These are phyloP conservation scores for Vanrija pseudolonga DNA, from an alignment of 1,284 basidiomycete genomes.

Conservation along the genomic window DNA sequence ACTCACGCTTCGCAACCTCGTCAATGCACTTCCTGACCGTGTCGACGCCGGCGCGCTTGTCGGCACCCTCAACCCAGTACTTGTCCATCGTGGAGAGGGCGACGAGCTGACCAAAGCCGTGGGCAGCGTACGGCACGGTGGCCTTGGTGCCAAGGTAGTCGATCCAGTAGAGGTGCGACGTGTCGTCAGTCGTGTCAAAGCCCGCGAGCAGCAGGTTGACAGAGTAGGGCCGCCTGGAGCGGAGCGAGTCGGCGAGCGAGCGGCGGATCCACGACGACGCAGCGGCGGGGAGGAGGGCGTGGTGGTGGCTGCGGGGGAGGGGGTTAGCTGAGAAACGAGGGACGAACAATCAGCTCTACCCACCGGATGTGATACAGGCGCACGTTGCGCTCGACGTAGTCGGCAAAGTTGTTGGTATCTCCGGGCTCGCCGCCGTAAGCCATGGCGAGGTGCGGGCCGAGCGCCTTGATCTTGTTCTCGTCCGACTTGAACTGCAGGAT, in stretches of 20 bases:
- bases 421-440: conserved; percentile 93
- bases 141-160: conserved; percentile 22
- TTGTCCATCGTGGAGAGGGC: conserved; percentile 86
- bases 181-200: conserved; percentile 64
- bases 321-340: neutral
- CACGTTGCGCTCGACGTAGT: conserved; percentile 93
- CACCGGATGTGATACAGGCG: conserved; percentile 88
- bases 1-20: conserved; percentile 75
- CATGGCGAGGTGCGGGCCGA: conserved; percentile 91
- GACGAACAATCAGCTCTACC: conserved; percentile 44
- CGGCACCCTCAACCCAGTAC: conserved; percentile 54
- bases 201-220: conserved; percentile 93
- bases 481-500: conserved; percentile 97
- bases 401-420: conserved; percentile 94
- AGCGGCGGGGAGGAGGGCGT: conserved; percentile 79
- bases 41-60: conserved; percentile 72
- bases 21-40: conserved; percentile 80
- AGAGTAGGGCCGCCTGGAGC: conserved; percentile 80
- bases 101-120: conserved; percentile 94
- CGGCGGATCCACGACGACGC: conserved; percentile 94
- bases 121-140: conserved; percentile 85
- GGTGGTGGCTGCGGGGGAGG: conserved; percentile 49
- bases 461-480: conserved; percentile 93
- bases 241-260: conserved; percentile 80
- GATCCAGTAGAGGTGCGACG: conserved; percentile 58